Base-by-base conservation (phyloP, 768 basidiomycete genomes). In the Tricholoma bakamatsutake region DNA sequence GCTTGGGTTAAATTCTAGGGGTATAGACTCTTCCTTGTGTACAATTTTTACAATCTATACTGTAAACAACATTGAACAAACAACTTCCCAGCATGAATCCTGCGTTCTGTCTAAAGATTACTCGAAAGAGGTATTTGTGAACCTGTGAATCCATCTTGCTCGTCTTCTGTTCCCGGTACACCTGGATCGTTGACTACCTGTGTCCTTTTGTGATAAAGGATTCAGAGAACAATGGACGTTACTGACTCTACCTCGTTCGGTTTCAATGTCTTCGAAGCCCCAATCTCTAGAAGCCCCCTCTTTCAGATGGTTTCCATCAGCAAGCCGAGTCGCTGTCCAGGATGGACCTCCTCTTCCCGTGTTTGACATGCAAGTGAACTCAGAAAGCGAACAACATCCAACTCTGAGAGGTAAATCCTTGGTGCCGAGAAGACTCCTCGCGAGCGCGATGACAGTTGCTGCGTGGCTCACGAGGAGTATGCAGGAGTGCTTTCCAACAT, bases 191-290 rank as follows among this genome's bases (percentile, higher is more conserved):
- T 70, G n/a, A 90, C 73, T 34, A 90, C 85, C 88, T 89, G 63
- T 46, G 49, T 17, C 34, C 18, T 21, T 39, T 30, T 15, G 2
- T 50, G 13, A n/a, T 48, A 28, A 30, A 56, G 47, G 39, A 54
- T 45, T 57, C 15, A 42, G 46, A 33, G 30, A 27, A 37, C 15
- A 49, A 43, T 3, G n/a, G 42, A 4, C 31, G 47, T 17, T 35
- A 17, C 18, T 31, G 42, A 87, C 88, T 76, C 83, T 74, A 43
- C 88, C 87, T 57, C 80, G 70, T 5, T 75, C 73, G 24, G 85
- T 76, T 62, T 78, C 69, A 8, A 88, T 78, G 66, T 92, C 83
- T 61, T 89, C 85, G 58, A 93, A 84, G 12, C 91, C 91, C 91
- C 91, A 93, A 48, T 88, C 86, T 59, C 88, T 75, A 52, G 78